Evolutionary conservation across 257 asterid genomes (phyloP).

Genomic region (Lycium ferocissimum): DNA sequence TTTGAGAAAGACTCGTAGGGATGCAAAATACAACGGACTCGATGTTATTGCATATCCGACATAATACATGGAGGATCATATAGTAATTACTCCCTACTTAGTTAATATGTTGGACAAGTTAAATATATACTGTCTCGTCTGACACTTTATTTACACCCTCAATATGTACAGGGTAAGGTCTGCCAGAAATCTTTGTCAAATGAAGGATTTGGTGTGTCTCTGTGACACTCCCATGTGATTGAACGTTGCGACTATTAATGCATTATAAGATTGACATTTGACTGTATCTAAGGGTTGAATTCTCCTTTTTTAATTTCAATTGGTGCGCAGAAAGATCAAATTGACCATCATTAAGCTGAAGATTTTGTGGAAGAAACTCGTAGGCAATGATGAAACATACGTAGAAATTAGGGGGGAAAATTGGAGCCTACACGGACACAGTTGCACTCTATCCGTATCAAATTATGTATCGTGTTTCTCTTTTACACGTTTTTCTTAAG

Average conservation of each 20-base stretch:
- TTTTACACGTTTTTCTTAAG: too few relatives aligned
- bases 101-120: neutral
- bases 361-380: slow-evolving; percentile 12
- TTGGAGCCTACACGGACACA: neutral
- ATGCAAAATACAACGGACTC: too few relatives aligned
- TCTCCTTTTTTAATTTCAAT: neutral
- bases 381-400: slow-evolving; percentile 35
- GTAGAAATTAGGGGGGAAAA: neutral
- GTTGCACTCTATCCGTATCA: neutral
- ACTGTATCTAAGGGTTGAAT: neutral
- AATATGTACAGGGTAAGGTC: slow-evolving; percentile 20
- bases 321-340: slow-evolving; percentile 3
- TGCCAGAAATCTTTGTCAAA: slow-evolving; percentile 27
- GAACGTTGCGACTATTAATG: neutral
- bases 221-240: slow-evolving; percentile 24
- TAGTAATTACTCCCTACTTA: neutral
- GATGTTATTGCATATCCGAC: too few relatives aligned
- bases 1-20: too few relatives aligned
- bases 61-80: neutral
- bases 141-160: neutral
- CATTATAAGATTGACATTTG: neutral
- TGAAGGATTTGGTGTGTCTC: neutral
- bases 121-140: neutral
- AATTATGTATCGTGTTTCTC: too few relatives aligned
- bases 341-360: slow-evolving; percentile 28